Evolutionary conservation across 108 stramenopile genomes (phyloP).

Genomic region (Cyclotella choctawhatcheeana): DNA sequence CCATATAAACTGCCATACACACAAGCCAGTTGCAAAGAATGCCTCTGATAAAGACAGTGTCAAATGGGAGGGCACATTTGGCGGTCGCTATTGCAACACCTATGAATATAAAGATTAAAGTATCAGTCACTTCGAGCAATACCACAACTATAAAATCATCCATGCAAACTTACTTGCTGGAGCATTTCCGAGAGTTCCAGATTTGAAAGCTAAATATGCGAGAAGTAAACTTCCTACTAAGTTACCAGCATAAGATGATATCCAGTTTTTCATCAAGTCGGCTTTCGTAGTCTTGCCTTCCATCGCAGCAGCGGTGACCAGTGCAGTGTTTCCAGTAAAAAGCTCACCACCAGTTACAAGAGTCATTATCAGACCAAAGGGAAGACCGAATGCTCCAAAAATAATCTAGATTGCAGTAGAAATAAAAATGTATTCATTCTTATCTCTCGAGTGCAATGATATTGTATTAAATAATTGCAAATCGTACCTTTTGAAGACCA

Average conservation of each 20-base stretch:
- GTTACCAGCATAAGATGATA: slow-evolving; percentile 81
- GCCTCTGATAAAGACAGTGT: slow-evolving; percentile 88
- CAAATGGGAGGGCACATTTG: slow-evolving; percentile 80
- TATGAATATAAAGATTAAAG: no score
- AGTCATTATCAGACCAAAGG: slow-evolving; percentile 90
- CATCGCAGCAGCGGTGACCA: slow-evolving; percentile 79
- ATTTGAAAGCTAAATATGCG: slow-evolving; percentile 79
- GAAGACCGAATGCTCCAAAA: slow-evolving; percentile 84
- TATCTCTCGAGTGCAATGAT: neutral
- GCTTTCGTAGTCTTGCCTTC: slow-evolving; percentile 72
- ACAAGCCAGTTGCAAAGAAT: slow-evolving; percentile 97
- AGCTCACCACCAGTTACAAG: slow-evolving; percentile 69
- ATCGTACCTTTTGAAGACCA: slow-evolving; percentile 81
- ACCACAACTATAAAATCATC: no score
- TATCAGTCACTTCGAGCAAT: no score
- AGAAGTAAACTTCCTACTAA: slow-evolving; percentile 85
- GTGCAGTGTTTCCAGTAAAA: slow-evolving; percentile 81
- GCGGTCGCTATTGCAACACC: slow-evolving; percentile 77
- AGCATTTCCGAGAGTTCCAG: slow-evolving; percentile 71
- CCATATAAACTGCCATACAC: slow-evolving; percentile 95
- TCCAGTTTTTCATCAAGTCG: slow-evolving; percentile 78
- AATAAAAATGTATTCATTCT: neutral
- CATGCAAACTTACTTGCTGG: slow-evolving; percentile 68
- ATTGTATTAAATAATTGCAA: neutral
- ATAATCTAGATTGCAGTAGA: slow-evolving; percentile 72